Percentiles rank a stretch among this genome's conserved stretches.
Conservation (phyloP, 768 basidiomycete genomes). For the Mycena pura region DNA sequence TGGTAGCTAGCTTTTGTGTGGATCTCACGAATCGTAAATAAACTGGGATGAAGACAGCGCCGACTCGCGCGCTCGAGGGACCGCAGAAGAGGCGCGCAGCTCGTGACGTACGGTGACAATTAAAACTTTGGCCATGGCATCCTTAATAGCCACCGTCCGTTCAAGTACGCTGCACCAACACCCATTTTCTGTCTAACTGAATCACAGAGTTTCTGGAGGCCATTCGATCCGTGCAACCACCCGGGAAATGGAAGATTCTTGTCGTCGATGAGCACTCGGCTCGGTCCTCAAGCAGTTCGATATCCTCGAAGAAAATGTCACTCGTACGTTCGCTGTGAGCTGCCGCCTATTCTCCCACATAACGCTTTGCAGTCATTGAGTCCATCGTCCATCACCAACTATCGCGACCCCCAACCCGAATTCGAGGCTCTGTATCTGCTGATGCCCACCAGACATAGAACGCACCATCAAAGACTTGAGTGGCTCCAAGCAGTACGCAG, state of each 20-base stretch:
- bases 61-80: no score
- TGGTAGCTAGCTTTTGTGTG: background rate
- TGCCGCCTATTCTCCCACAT: conserved; percentile 7
- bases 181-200: conserved; percentile 1
- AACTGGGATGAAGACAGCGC: no score
- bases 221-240: conserved; percentile 86
- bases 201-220: conserved; percentile 82
- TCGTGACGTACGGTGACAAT: no score
- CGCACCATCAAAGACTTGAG: conserved; percentile 87
- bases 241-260: conserved; percentile 94
- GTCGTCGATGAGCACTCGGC: conserved; percentile 94
- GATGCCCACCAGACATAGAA: conserved; percentile 93
- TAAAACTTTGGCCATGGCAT: no score
- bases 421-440: conserved; percentile 94
- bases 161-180: conserved; percentile 44
- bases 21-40: no score
- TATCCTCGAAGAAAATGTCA: conserved; percentile 95
- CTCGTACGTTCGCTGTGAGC: conserved; percentile 63
- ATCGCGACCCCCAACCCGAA: conserved; percentile 82
- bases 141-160: conserved; percentile 53
- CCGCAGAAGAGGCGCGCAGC: no score
- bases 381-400: conserved; percentile 81
- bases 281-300: conserved; percentile 93
- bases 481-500: conserved; percentile 72
- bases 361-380: conserved; percentile 77